A percentile compares a stretch with the other conserved stretches of the same genome.
phyloP scores from a whole-genome alignment of 2,329 filamentous ascomycete species.

The Nemania serpens region DNA sequence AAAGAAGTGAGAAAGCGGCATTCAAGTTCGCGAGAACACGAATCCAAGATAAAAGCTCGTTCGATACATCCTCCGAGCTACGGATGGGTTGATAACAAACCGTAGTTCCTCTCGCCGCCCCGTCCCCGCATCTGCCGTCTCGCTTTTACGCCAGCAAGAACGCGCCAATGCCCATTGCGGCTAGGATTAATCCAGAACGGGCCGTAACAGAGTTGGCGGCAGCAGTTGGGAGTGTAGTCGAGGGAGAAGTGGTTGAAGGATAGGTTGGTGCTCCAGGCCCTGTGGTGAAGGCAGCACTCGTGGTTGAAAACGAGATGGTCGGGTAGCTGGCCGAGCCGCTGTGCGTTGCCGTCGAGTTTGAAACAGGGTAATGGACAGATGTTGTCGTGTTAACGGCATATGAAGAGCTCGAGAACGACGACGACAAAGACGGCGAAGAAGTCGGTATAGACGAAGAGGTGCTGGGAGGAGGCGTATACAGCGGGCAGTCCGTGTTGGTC shows the following conservation, averaged over 20 bases:
- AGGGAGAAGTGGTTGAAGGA: slow-evolving; percentile 22
- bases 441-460: slow-evolving; percentile 26
- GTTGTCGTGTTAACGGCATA: slow-evolving; percentile 17
- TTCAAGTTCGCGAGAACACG: neutral
- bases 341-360: slow-evolving; percentile 31
- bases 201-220: slow-evolving; percentile 33
- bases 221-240: slow-evolving; percentile 25
- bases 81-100: neutral
- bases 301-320: slow-evolving; percentile 28
- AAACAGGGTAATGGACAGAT: slow-evolving; percentile 31
- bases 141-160: slow-evolving; percentile 33
- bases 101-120: neutral
- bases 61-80: neutral
- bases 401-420: slow-evolving; percentile 29
- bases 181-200: slow-evolving; percentile 37
- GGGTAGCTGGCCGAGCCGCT: slow-evolving; percentile 34
- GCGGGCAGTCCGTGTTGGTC: slow-evolving; percentile 39
- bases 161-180: slow-evolving; percentile 36
- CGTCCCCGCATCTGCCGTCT: neutral
- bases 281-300: slow-evolving; percentile 25
- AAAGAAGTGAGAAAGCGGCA: slow-evolving; percentile 14
- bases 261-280: slow-evolving; percentile 22
- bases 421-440: slow-evolving; percentile 23
- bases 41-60: slow-evolving; percentile 8
- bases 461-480: slow-evolving; percentile 36